phyloP scores from a whole-genome alignment of 2,329 filamentous ascomycete species.

The Paracamarosporium sp. region DNA sequence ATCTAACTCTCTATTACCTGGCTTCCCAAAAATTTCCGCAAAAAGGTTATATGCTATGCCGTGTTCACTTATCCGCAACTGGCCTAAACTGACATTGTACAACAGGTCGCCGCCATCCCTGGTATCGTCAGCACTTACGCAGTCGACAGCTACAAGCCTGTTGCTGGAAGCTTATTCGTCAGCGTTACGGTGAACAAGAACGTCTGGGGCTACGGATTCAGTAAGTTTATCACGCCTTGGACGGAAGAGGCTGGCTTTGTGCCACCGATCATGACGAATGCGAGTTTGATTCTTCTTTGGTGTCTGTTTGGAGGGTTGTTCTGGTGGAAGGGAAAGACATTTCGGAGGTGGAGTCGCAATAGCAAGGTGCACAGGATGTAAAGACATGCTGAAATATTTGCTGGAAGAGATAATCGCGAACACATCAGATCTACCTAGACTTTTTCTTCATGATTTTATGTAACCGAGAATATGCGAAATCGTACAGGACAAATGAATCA shows the following conservation, averaged over 20 bases:
- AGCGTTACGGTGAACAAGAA: constrained; percentile 70
- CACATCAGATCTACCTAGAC: no score
- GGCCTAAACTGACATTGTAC: not conserved
- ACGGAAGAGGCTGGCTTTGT: constrained; percentile 58
- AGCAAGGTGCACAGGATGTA: constrained; percentile 62
- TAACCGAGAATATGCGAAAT: no score
- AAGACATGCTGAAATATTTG: not conserved
- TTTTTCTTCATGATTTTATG: no score
- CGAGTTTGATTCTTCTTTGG: constrained; percentile 60
- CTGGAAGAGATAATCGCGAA: not conserved
- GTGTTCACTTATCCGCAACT: no score
- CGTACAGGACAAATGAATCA: no score
- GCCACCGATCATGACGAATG: constrained; percentile 67
- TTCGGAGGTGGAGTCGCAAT: constrained; percentile 63
- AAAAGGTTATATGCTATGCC: no score
- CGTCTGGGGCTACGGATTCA: constrained; percentile 67
- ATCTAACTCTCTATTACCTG: no score
- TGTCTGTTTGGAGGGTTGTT: constrained; percentile 63
- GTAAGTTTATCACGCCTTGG: constrained; percentile 63
- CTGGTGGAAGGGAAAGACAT: constrained; percentile 65
- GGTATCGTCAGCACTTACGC: constrained; percentile 66
- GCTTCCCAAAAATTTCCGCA: no score
- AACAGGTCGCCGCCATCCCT: constrained; percentile 65
- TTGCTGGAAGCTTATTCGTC: constrained; percentile 66
- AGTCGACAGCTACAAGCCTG: constrained; percentile 69